A percentile compares a stretch with the other conserved stretches of the same genome.
phyloP scores from a whole-genome alignment of 2,329 filamentous ascomycete genomes.

The Calonectria pteridis region DNA sequence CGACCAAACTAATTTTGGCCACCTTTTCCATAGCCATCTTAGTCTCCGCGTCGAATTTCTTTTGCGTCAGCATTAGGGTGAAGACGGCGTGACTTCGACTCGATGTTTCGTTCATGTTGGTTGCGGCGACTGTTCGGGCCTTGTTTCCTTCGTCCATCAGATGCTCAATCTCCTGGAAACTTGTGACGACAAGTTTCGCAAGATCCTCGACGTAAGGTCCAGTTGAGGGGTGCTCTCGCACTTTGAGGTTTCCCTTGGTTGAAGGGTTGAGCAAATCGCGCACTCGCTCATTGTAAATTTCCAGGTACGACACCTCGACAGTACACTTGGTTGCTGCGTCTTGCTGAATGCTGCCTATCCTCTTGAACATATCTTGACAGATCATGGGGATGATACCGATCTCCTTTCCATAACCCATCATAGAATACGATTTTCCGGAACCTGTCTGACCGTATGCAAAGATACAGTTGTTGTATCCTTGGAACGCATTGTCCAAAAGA shows the following conservation, averaged over 20 bases:
- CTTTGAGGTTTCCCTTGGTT: constrained; percentile 96
- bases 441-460: constrained; percentile 99
- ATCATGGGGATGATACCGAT: constrained; percentile 96
- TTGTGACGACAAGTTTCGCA: constrained; percentile 92
- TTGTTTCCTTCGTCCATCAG: constrained; percentile 99
- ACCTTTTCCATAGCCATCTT: constrained; percentile 99
- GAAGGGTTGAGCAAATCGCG: constrained; percentile 94
- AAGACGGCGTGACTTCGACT: constrained; percentile 99
- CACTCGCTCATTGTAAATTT: constrained; percentile 99
- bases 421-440: constrained; percentile 98
- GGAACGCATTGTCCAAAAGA: constrained; percentile 96
- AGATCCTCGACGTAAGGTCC: constrained; percentile 98
- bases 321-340: constrained; percentile 88
- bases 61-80: constrained; percentile 94
- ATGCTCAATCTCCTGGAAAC: constrained; percentile 95
- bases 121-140: constrained; percentile 95
- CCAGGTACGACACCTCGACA: constrained; percentile 97
- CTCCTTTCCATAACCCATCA: constrained; percentile 99
- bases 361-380: constrained; percentile 96
- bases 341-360: constrained; percentile 77
- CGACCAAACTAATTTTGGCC: constrained; percentile 96
- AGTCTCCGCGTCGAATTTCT: constrained; percentile 89
- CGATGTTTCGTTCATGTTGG: constrained; percentile 99
- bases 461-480: constrained; percentile 99
- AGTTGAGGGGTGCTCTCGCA: constrained; percentile 96